Evolutionary conservation across 2,329 filamentous ascomycete species (phyloP), one percentile per base, ranked within the genome.

Genomic region (Alternaria viburni): DNA sequence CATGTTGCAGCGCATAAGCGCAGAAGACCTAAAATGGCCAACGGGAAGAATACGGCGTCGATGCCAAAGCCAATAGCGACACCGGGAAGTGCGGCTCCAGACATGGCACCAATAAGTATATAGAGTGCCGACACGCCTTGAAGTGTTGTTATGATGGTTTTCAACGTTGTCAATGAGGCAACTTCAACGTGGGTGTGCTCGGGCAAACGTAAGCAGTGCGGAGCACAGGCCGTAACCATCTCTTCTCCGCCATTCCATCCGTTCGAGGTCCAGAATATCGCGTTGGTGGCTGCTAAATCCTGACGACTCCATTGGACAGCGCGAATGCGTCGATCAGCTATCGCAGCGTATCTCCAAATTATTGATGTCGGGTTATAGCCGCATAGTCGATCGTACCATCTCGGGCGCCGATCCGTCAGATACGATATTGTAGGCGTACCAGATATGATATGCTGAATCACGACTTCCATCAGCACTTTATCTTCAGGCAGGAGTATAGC

Each of bases 331-430:
- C 79, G 70, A 57, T 80, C 79, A 0, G 70, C 45, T 49, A 81
- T 79, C 17, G 73, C 73, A 9, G 74, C 74, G 59, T 82, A 81
- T 1, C 77, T 74, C 75, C 78, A 81, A 15, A 80, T 32, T 11
- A 81, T 81, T 0, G 79, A 77, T 5, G 76, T 81, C 1, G 79
- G 79, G 58, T 80, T 81, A 49, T 74, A 80, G 44, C 69, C 69
- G 13, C 67, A 66, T 1, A 80, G 36, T 4, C 57, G 45, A 11
- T 80, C 75, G 59, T 75, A 69, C 79, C 76, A 80, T 19, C 30
- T 61, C 1, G 76, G 77, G 10, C 50, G 56, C 5, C 25, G 43
- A 12, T 56, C 11, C 17, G 46, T 51, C 19, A 79, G 56, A 64
- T 72, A 68, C 0, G 72, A 68, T 11, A 66, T 41, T 4, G 51